These are phyloP conservation scores for Venturia pyrina DNA, from an alignment of 2,329 filamentous ascomycete species.

Conservation along the genomic window DNA sequence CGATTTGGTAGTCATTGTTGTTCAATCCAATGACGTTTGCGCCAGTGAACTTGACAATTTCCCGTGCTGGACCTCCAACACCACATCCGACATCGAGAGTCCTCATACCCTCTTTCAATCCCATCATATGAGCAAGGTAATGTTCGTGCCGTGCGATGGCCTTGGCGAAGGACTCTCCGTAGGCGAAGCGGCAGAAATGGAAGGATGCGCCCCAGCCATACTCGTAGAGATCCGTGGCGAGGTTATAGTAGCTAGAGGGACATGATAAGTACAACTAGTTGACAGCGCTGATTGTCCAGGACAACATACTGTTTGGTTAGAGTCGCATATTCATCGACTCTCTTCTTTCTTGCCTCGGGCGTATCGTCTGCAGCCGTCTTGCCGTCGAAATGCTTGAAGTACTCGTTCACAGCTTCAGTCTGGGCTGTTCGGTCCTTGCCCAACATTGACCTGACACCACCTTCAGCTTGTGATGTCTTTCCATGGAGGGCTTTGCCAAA, in stretches of 20 bases:
- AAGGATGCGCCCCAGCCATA: constrained; percentile 95
- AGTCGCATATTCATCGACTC: constrained; percentile 82
- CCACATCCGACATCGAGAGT: constrained; percentile 95
- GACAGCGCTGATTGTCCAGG: constrained; percentile 15
- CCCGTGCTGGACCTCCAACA: constrained; percentile 87
- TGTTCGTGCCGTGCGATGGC: constrained; percentile 96
- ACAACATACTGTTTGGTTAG: constrained; percentile 77
- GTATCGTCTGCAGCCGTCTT: constrained; percentile 73
- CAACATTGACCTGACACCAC: constrained; percentile 75
- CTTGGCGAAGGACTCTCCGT: constrained; percentile 78
- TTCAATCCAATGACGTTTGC: constrained; percentile 85
- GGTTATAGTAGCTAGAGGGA: constrained; percentile 73
- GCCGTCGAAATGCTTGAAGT: constrained; percentile 96
- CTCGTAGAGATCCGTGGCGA: constrained; percentile 93
- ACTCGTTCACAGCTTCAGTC: constrained; percentile 75
- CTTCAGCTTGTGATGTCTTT: constrained; percentile 56
- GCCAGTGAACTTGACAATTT: constrained; percentile 93
- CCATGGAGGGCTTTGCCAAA: constrained; percentile 88
- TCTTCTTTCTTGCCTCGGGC: constrained; percentile 67
- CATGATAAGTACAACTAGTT: constrained; percentile 21
- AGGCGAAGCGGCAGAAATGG: constrained; percentile 92
- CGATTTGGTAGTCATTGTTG: constrained; percentile 99
- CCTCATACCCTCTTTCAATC: constrained; percentile 74
- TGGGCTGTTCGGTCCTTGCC: constrained; percentile 71
- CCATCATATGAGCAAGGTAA: constrained; percentile 86